Base-by-base conservation (phyloP, 2,329 filamentous ascomycete genomes). In the Cryphonectria nitschkei region DNA sequence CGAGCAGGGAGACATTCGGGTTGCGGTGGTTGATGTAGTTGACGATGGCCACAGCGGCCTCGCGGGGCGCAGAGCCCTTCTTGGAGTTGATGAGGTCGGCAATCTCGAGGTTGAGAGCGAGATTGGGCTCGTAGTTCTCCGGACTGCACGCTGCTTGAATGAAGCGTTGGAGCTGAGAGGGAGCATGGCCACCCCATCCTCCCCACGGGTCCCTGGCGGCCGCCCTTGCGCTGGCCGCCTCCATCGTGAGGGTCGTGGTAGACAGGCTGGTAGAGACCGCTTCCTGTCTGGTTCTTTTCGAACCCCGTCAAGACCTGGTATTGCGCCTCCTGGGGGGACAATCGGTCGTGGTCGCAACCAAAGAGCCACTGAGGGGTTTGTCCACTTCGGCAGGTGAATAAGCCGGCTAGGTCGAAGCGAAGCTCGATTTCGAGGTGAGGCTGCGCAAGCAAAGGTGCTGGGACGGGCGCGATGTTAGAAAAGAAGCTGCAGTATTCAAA, bases 21-120 rank as follows among this genome's bases (percentile, higher is more conserved):
- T 98, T 99, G 80, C 96, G 93, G 82, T 97, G 94, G 84, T 99
- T 99, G 85, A 98, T 91, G 79, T 95, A 94, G 82, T 92, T 92
- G 77, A 98, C 95, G 75, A 98, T 97, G 74, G 94, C 90, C 74
- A 97, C 90, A 73, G 95, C 95, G 65, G 95, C 95, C 87, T 99
- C 96, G 79, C 96, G 93, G 74, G 96, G 96, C 83, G 95, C 92
- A 81, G 92, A 93, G 78, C 95, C 95, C 84, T 98, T 98, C 86
- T 98, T 99, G 78, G 91, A 92, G 83, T 99, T 99, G 85, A 99
- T 93, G 77, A 98, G 84, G 84, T 99, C 96, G 77, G 94, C 87
- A 78, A 99, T 97, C 86, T 99, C 96, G 80, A 99, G 93, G 79
- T 96, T 97, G 74, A 99, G 86, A 71, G 95, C 96, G 69, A 99